phyloP scores from a whole-genome alignment of 768 basidiomycete genomes.

The Leccinum olivaceopallidum region DNA sequence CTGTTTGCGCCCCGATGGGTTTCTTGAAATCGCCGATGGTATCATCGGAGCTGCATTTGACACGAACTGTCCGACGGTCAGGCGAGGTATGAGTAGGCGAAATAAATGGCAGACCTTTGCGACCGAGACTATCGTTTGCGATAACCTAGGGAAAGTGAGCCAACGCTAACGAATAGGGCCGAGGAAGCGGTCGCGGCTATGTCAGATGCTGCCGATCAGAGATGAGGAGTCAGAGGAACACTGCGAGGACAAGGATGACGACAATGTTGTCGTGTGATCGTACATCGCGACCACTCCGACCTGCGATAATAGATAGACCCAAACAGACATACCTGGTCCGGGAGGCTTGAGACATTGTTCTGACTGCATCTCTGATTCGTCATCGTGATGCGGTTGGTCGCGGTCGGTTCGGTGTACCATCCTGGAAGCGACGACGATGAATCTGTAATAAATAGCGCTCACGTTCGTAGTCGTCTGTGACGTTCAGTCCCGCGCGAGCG shows the following conservation, averaged over 20 bases:
- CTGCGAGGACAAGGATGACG: too few species aligned
- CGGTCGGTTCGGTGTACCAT: slow-evolving; percentile 52
- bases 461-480: slow-evolving; percentile 73
- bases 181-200: too few species aligned
- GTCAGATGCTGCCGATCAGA: too few species aligned
- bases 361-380: too few species aligned
- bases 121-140: slow-evolving; percentile 92
- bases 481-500: slow-evolving; percentile 38
- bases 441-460: slow-evolving; percentile 23
- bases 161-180: not conserved
- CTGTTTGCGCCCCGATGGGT: slow-evolving; percentile 95
- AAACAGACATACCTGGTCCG: too few species aligned
- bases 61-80: slow-evolving; percentile 61
- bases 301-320: too few species aligned
- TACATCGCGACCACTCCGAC: too few species aligned
- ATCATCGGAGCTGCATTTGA: slow-evolving; percentile 94
- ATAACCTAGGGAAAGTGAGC: slow-evolving; percentile 60
- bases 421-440: not conserved
- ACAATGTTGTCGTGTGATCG: too few species aligned
- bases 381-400: slow-evolving; percentile 70
- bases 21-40: slow-evolving; percentile 98
- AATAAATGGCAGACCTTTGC: slow-evolving; percentile 64
- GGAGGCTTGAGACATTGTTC: too few species aligned
- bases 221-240: too few species aligned
- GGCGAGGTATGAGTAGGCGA: not conserved